These are phyloP conservation scores for Plasmodium yoelii DNA, from an alignment of 169 alveolate species.

Conservation along the genomic window DNA sequence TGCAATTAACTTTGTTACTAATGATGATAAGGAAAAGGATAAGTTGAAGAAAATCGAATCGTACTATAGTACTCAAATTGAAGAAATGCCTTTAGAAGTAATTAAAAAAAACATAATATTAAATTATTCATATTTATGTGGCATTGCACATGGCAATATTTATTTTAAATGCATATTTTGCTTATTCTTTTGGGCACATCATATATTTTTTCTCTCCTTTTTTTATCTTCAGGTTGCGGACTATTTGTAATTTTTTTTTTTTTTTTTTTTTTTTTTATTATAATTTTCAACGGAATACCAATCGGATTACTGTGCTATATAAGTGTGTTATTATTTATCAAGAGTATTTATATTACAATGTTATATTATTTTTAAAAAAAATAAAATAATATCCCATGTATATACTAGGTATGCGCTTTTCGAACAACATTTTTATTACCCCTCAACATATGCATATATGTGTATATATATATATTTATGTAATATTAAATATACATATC, in stretches of 20 bases:
- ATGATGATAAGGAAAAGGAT: conserved; percentile 95
- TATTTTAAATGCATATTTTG: no score
- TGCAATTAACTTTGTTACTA: conserved; percentile 97
- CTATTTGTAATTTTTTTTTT: conserved; percentile 38
- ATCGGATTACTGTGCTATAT: conserved; percentile 13
- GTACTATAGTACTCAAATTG: conserved; percentile 98
- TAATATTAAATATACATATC: conserved; percentile 19
- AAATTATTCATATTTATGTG: neutral
- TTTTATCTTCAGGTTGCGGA: conserved; percentile 59
- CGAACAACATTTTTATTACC: conserved; percentile 8
- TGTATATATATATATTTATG: conserved; percentile 19
- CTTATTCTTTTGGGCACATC: neutral
- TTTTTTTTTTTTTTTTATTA: conserved; percentile 48
- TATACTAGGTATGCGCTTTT: neutral
- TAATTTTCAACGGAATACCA: conserved; percentile 15
- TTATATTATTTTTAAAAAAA: no score
- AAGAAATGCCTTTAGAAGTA: conserved; percentile 99
- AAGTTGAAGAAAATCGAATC: conserved; percentile 97
- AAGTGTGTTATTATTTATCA: conserved; percentile 10
- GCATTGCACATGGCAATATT: no score
- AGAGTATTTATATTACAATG: conserved; percentile 28
- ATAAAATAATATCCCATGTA: no score
- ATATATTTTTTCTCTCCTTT: neutral
- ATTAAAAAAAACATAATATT: neutral
- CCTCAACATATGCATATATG: neutral